These are phyloP conservation scores for Gloeophyllum trabeum DNA, from an alignment of 768 basidiomycete genomes.

Conservation along the genomic window DNA sequence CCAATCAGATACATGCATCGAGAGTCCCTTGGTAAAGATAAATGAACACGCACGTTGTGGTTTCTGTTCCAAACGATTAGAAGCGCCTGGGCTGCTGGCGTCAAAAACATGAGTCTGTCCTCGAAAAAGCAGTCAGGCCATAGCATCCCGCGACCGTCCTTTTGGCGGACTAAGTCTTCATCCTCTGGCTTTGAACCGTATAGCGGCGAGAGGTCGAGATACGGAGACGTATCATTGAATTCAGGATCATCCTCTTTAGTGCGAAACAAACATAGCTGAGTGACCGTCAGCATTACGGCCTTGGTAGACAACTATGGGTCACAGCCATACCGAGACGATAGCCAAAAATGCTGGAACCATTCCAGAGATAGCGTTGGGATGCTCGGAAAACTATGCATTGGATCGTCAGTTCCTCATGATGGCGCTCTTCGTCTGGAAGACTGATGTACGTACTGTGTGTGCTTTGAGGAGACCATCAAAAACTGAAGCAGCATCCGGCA, in stretches of 20 bases:
- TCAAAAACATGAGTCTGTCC: conserved; percentile 36
- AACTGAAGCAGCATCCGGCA: conserved; percentile 35
- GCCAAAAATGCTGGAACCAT: conserved; percentile 17
- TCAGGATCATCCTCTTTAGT: conserved; percentile 29
- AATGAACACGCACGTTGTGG: conserved; percentile 33
- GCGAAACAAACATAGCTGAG: conserved; percentile 30
- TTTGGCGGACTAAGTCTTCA: conserved; percentile 33
- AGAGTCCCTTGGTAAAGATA: background rate
- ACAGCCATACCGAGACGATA: conserved; percentile 10
- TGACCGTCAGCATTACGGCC: too few relatives aligned
- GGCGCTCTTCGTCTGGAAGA: too few relatives aligned
- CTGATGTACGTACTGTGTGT: conserved; percentile 9
- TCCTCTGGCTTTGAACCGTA: conserved; percentile 36
- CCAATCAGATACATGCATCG: background rate
- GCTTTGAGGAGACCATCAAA: conserved; percentile 26
- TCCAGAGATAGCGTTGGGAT: conserved; percentile 21
- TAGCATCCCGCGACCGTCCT: conserved; percentile 36
- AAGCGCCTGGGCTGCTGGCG: conserved; percentile 41
- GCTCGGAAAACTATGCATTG: too few relatives aligned
- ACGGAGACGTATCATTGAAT: conserved; percentile 42
- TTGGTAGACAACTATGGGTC: too few relatives aligned
- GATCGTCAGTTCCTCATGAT: too few relatives aligned
- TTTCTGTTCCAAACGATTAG: conserved; percentile 47
- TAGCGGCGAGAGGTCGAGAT: conserved; percentile 44
- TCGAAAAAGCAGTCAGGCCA: conserved; percentile 46